phyloP scores from a whole-genome alignment of 768 basidiomycete species.

The Xanthoconium stramineum region DNA sequence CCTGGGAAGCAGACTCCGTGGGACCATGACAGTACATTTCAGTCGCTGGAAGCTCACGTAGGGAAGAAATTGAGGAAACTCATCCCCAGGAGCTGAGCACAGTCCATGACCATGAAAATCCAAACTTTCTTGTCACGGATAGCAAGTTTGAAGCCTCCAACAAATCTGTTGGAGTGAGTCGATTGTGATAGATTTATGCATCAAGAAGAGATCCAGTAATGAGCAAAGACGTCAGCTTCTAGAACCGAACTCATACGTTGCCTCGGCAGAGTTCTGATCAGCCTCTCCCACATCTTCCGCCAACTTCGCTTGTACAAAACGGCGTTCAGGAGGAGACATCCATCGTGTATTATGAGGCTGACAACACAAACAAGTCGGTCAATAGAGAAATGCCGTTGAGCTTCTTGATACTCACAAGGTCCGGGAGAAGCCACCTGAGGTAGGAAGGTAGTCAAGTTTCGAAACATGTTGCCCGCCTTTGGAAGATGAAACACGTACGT shows the following conservation, averaged over 20 bases:
- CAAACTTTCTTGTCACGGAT: constrained; percentile 52
- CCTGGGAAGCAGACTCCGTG: constrained; percentile 25
- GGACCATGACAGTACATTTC: not conserved
- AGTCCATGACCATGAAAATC: constrained; percentile 52
- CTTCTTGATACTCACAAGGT: no score
- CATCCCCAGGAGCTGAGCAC: constrained; percentile 49
- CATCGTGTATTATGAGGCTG: constrained; percentile 64
- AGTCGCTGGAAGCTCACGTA: no score
- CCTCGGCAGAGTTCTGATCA: not conserved
- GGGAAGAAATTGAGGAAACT: constrained; percentile 53
- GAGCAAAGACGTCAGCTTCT: not conserved
- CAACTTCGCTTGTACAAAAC: constrained; percentile 52
- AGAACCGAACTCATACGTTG: constrained; percentile 7
- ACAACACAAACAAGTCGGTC: no score
- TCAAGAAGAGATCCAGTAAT: no score
- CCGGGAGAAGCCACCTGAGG: no score
- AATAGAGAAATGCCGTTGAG: no score
- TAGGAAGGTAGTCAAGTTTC: no score
- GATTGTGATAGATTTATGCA: not conserved
- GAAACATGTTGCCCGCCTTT: no score
- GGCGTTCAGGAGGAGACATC: constrained; percentile 48
- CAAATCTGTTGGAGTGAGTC: constrained; percentile 33
- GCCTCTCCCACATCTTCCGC: constrained; percentile 18
- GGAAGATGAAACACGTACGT: no score
- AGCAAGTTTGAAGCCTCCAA: constrained; percentile 53